Conservation (phyloP, 163 green algal species). For the Scenedesmus sp. region DNA sequence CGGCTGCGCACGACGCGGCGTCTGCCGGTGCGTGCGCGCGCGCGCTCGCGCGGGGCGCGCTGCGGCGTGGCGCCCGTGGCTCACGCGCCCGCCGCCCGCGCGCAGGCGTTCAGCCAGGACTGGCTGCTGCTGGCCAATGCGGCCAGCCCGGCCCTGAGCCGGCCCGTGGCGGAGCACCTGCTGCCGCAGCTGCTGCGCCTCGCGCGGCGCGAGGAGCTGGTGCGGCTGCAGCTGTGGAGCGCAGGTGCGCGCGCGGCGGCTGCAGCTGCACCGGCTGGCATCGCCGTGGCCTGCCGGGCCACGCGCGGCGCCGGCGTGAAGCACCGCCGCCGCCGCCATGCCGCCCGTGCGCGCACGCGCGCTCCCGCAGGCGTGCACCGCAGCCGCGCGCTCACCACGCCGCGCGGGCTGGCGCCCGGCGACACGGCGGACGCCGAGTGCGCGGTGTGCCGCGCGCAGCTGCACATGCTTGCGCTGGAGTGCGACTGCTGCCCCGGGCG, state of each 20-base stretch:
- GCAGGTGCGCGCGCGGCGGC: conserved; percentile 13
- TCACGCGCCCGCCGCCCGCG: no score
- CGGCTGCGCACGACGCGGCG: conserved; percentile 70
- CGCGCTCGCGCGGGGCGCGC: no score
- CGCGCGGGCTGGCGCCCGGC: conserved; percentile 51
- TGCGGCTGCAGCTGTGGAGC: conserved; percentile 38
- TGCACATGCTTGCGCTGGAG: conserved; percentile 75
- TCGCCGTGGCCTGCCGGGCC: no score
- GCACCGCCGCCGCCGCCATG: no score
- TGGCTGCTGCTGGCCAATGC: conserved; percentile 12
- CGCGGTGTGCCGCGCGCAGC: conserved; percentile 83
- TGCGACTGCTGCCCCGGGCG: conserved; percentile 72
- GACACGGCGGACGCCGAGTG: conserved; percentile 64
- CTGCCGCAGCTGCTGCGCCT: conserved; percentile 28
- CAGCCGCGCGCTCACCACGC: conserved; percentile 2
- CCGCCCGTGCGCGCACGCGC: not conserved
- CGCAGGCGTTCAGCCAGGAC: conserved; percentile 43
- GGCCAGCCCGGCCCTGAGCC: not conserved
- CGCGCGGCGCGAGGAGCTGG: conserved; percentile 2
- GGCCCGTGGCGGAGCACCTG: not conserved
- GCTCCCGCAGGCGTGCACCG: conserved; percentile 41
- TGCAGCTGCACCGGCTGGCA: no score
- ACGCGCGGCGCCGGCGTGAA: no score
- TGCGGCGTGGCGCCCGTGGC: not conserved
- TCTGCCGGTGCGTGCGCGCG: conserved; percentile 44